These are phyloP conservation scores for Rhodotorula taiwanensis DNA, from an alignment of 768 basidiomycete species.

Conservation along the genomic window DNA sequence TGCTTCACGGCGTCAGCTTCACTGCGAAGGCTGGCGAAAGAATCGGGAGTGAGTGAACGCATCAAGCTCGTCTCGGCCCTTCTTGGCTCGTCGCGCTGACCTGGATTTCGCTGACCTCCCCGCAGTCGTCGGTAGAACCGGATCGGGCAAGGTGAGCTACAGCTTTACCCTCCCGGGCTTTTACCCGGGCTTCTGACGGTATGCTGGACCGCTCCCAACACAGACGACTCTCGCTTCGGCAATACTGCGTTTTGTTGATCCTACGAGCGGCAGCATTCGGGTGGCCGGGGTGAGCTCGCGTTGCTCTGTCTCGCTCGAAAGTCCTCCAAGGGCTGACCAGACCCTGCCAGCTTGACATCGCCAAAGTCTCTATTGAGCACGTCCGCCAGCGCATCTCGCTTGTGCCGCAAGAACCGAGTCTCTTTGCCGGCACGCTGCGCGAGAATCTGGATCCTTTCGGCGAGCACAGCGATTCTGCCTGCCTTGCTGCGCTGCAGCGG, in stretches of 20 bases:
- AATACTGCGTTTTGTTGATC: constrained; percentile 49
- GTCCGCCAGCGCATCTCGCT: constrained; percentile 21
- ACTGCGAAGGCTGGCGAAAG: constrained; percentile 58
- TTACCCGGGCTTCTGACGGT: not conserved
- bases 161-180: not conserved
- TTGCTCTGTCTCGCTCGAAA: constrained; percentile 57
- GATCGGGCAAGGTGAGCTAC: constrained; percentile 43
- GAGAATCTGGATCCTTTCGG: constrained; percentile 27
- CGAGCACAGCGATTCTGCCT: constrained; percentile 22
- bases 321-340: not conserved
- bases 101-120: not conserved
- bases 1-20: constrained; percentile 57
- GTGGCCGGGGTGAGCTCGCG: constrained; percentile 50
- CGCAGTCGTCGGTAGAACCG: constrained; percentile 63
- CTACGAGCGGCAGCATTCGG: constrained; percentile 37
- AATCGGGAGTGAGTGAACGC: constrained; percentile 44
- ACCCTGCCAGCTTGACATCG: constrained; percentile 19
- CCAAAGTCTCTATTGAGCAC: constrained; percentile 3
- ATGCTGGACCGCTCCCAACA: not conserved
- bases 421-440: constrained; percentile 21
- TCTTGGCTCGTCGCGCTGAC: too few relatives aligned
- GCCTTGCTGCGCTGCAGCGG: not conserved
- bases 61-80: not conserved
- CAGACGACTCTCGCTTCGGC: constrained; percentile 42
- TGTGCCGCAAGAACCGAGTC: constrained; percentile 26